phyloP scores from a whole-genome alignment of 2,329 filamentous ascomycete genomes.

The Septoria linicola region DNA sequence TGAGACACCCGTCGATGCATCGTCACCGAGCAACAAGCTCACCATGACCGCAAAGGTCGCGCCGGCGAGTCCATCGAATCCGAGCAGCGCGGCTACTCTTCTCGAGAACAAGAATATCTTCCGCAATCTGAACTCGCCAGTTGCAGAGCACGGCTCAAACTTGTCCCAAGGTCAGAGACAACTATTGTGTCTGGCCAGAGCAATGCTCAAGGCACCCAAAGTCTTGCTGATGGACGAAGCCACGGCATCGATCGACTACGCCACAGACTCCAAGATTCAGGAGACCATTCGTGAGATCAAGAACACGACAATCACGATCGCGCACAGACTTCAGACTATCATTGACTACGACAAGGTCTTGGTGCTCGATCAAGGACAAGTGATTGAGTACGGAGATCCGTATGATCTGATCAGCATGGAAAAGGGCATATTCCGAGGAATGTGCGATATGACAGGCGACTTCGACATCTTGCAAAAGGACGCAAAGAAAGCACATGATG shows the following conservation, averaged over 20 bases:
- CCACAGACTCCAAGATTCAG: conserved; percentile 93
- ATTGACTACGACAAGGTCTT: conserved; percentile 98
- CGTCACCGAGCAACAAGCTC: conserved; percentile 31
- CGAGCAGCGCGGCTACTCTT: conserved; percentile 43
- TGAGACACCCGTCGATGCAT: conserved; percentile 33
- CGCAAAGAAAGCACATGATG: conserved; percentile 54
- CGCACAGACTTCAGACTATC: conserved; percentile 92
- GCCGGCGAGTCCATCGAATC: conserved; percentile 35
- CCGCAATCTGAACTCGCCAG: conserved; percentile 75
- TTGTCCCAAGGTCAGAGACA: conserved; percentile 95
- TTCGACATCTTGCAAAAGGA: conserved; percentile 57
- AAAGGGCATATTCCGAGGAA: conserved; percentile 63
- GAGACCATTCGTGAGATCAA: conserved; percentile 91
- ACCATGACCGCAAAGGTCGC: conserved; percentile 33
- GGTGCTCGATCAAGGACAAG: conserved; percentile 82
- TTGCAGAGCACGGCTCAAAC: conserved; percentile 89
- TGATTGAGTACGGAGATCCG: conserved; percentile 89
- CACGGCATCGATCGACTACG: conserved; percentile 95
- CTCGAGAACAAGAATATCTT: conserved; percentile 92
- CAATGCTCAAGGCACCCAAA: conserved; percentile 84
- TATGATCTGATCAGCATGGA: conserved; percentile 74
- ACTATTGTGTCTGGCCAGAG: conserved; percentile 87
- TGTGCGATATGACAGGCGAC: conserved; percentile 69
- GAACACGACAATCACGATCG: conserved; percentile 92
- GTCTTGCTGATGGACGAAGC: conserved; percentile 99